Evolutionary conservation across 805 yeast species (phyloP).

Genomic region (Lipomyces orientalis): DNA sequence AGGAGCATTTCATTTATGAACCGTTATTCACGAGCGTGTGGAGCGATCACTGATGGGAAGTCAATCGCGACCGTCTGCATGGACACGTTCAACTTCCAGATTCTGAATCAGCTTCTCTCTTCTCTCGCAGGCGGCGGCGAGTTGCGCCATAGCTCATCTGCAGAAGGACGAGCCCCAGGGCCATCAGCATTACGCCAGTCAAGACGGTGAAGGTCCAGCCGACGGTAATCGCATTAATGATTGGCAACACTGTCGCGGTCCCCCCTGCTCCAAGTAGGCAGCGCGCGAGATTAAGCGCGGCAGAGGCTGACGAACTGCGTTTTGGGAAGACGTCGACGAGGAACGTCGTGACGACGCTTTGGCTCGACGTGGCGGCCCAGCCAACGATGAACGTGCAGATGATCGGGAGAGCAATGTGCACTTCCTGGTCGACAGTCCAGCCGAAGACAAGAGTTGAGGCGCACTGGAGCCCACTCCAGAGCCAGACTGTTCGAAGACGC

Average conservation of each 20-base stretch:
- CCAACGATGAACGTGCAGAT: slow-evolving; percentile 28
- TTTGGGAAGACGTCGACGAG: slow-evolving; percentile 78
- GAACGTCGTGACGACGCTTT: slow-evolving; percentile 60
- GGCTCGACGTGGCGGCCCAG: slow-evolving; percentile 18
- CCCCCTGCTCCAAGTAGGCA: slow-evolving; percentile 76
- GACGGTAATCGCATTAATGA: slow-evolving; percentile 61
- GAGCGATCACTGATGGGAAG: too few species aligned
- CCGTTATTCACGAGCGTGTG: too few species aligned
- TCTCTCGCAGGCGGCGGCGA: background rate
- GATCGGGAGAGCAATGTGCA: slow-evolving; percentile 33
- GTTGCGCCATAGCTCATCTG: slow-evolving; percentile 12
- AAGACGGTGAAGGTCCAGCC: slow-evolving; percentile 84
- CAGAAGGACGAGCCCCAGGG: slow-evolving; percentile 7
- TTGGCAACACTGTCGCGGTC: slow-evolving; percentile 66
- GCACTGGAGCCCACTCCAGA: slow-evolving; percentile 4
- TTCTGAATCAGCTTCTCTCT: background rate
- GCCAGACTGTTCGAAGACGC: slow-evolving; percentile 21
- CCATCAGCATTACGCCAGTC: slow-evolving; percentile 48
- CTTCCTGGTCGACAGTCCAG: slow-evolving; percentile 29
- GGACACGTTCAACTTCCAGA: background rate
- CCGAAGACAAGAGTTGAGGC: slow-evolving; percentile 30
- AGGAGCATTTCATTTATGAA: too few species aligned
- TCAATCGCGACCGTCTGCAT: too few species aligned
- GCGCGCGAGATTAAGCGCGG: slow-evolving; percentile 72
- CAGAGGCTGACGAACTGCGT: slow-evolving; percentile 73